Evolutionary conservation across 202 grass and related monocot species (phyloP).

Genomic region (Schoenoplectus triqueter): DNA sequence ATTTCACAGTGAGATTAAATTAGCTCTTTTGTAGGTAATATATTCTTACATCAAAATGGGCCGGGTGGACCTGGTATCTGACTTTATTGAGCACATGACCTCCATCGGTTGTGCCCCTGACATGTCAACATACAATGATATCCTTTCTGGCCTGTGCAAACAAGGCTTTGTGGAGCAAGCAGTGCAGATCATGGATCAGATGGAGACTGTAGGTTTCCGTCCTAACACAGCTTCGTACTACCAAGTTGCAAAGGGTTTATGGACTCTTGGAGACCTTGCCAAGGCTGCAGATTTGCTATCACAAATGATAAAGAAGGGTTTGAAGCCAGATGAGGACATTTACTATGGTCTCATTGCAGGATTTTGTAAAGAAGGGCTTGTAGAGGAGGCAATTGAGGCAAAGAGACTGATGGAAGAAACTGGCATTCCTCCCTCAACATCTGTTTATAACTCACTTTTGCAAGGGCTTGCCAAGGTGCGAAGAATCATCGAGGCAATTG

Average conservation of each 20-base stretch:
- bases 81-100: constrained; percentile 46
- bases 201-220: constrained; percentile 38
- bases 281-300: constrained; percentile 41
- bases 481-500: constrained; percentile 38
- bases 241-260: constrained; percentile 39
- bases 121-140: constrained; percentile 47
- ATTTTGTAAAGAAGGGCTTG: constrained; percentile 46
- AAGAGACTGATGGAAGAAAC: constrained; percentile 43
- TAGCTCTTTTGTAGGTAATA: constrained; percentile 24
- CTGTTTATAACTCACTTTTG: constrained; percentile 38
- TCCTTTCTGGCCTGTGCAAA: constrained; percentile 47
- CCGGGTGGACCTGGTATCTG: constrained; percentile 40
- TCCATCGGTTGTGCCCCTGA: constrained; percentile 42
- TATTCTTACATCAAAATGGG: constrained; percentile 44
- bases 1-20: too few relatives aligned
- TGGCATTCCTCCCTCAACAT: constrained; percentile 34
- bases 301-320: constrained; percentile 45
- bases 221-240: constrained; percentile 44
- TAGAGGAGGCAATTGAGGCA: constrained; percentile 44
- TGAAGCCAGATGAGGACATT: constrained; percentile 47
- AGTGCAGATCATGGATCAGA: constrained; percentile 41
- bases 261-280: constrained; percentile 39
- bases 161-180: constrained; percentile 40
- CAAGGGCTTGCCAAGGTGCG: constrained; percentile 44
- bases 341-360: constrained; percentile 42